Evolutionary conservation across 2,329 filamentous ascomycete species (phyloP), one percentile per base, ranked within the genome.

Genomic region (Curvularia spicifera): DNA sequence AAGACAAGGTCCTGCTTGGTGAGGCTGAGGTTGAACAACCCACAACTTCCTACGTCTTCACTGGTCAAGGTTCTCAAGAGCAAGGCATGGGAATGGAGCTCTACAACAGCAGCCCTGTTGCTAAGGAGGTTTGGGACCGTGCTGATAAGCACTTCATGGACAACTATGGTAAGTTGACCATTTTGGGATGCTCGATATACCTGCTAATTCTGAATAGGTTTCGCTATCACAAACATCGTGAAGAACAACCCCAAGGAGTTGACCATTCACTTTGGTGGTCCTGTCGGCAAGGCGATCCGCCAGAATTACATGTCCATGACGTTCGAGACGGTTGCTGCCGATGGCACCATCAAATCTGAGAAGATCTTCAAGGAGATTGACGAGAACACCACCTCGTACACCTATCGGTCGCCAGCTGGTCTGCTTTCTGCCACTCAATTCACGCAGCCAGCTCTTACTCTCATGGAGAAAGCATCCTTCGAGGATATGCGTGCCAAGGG

Each of bases 281-380:
- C 95, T 61, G 91, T 92, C 58, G 95, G 95, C 75, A 99, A 98
- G 82, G 93, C 92, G 51, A 99, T 99, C 70, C 92, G 95, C 63
- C 90, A 97, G 75, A 99, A 99, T 81, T 99, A 99, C 84, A 98
- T 98, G 90, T 89, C 94, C 59, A 99, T 99, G 95, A 98, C 94
- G 47, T 99, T 98, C 79, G 95, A 99, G 83, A 96, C 94, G n/a
- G 93, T 99, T 52, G 90, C 90, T 58, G 82, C 91, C 1, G 95
- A 99, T 77, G 95, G 95, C 26, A 87, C 87, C 35, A 93, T 97
- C 82, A 98, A 97, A 80, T 97, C 95, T 0, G 95, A 99, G 84
- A 96, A 94, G 81, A 99, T 99, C 76, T 99, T 99, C 86, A 98
- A 99, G 83, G 93, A 96, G 72, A 93, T 99, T 71, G 87, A 90